Evolutionary conservation across 768 basidiomycete species (phyloP), one percentile per base, ranked within the genome.

Genomic region (Holtermanniella nyarrowii): DNA sequence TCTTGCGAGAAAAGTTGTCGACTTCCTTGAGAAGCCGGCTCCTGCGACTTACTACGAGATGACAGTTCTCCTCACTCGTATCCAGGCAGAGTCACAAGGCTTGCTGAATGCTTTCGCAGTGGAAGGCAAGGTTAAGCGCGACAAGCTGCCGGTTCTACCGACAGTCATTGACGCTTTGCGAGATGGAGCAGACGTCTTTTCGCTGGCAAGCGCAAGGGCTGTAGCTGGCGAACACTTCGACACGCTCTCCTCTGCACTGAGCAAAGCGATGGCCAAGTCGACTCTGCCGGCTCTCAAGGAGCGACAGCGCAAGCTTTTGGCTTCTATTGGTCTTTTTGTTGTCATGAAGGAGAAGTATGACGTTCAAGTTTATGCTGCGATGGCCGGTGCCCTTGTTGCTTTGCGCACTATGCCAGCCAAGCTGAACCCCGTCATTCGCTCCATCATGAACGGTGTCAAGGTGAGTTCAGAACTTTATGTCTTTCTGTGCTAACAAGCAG

Each of bases 361-460:
- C 58, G 79, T 81, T 20, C 85, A 89, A 40, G 84, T 96, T 18
- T 83, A 82, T 1, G 88, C 95, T 5, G 82, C 88, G 0, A 85
- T 95, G 62, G 88, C 91, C 5, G 84, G 87, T 1, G 88, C 91
- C 0, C 84, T 90, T 58, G 84, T 99, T 12, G 84, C 89, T 5
- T 81, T 96, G 57, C 78, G 80, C 65, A 81, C 81, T 26, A 82
- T 88, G 11, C 93, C 95, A 0, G 82, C 88, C 55, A 96, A 95
- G 74, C 83, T 97, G 56, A 93, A 88, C 60, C 91, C 95, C 0
- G 82, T 99, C 44, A 89, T 99, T 42, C 90, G 91, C 69, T 88
- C 87, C 21, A 83, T 97, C 50, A 97, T 96, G 86, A 93, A 89
- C 52, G 88, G 90, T 21, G 84, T 97, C 76, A 97, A 95, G 81